Evolutionary conservation across 805 yeast species (phyloP).

Genomic region (Starmerella gropengiesseri): DNA sequence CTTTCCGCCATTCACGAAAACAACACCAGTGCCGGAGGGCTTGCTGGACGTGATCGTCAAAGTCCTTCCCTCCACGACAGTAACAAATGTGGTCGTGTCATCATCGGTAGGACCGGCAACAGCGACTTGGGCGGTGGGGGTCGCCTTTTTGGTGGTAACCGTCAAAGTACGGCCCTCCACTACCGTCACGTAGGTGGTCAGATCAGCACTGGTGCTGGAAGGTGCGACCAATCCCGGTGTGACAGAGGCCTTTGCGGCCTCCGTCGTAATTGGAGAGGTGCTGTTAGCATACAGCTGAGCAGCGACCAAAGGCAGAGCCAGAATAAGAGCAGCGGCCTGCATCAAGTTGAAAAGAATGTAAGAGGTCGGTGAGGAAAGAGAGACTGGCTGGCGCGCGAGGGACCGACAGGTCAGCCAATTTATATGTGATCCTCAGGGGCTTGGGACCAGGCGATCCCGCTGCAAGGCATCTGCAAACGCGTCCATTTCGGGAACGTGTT

Average conservation of each 20-base stretch:
- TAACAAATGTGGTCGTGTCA: neutral
- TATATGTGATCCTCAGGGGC: no score
- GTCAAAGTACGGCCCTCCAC: slow-evolving; percentile 23
- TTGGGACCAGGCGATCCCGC: no score
- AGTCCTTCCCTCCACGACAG: neutral
- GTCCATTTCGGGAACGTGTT: no score
- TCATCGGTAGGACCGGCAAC: no score
- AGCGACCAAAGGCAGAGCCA: slow-evolving; percentile 3
- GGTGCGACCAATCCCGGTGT: no score
- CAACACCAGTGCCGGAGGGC: slow-evolving; percentile 1
- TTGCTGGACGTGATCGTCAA: neutral
- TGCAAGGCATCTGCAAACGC: no score
- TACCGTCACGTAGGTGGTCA: slow-evolving; percentile 22
- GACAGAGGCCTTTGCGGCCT: no score
- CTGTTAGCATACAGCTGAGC: slow-evolving; percentile 5
- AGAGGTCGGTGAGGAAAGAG: neutral
- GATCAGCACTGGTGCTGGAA: slow-evolving; percentile 2
- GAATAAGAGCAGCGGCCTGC: neutral
- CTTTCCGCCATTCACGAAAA: neutral
- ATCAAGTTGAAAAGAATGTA: neutral
- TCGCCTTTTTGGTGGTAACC: slow-evolving; percentile 18
- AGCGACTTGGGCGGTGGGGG: slow-evolving; percentile 3
- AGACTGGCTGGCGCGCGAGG: neutral
- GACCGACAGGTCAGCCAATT: neutral
- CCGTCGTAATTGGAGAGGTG: neutral